Evolutionary conservation across 331 rosid species (phyloP), one percentile per base, ranked within the genome.

Genomic region (Ulmus americana): DNA sequence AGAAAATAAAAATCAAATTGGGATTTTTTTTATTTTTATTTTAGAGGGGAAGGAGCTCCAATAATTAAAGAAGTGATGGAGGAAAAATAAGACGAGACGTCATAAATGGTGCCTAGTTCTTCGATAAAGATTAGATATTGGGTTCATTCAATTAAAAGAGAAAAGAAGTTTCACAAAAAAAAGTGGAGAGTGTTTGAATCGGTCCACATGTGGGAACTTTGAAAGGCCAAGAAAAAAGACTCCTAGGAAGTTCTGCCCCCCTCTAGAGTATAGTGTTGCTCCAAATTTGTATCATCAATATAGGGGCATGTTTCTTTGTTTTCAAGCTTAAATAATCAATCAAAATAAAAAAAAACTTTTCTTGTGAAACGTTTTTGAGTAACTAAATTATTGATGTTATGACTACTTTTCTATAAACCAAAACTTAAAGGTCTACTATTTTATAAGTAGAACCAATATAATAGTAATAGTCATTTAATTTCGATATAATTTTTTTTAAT

Each of bases 21-120:
- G 35, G 35, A 28, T 7, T 16, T 58, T 5, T 58, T 38, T 57
- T 57, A 10, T 57, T 4, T 6, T 28, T 55, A 18, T 9, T 28
- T 57, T 38, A 38, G 39, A 44, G 38, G 62, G 43, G 59, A 16
- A 49, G 42, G 43, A 14, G 12, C 8, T 6, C 6, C 60, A 62
- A 75, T 57, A 49, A 63, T 75, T 75, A 50, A 35, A n/a, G 65
- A 62, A 55, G 49, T 56, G 67, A 45, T 67, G 63, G 45, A 50
- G n/a, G 5, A 65, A 40, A 39, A 50, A 53, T 59, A 18, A 43
- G 64, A 53, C 61, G 70, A 47, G 55, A 62, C 51, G 54, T 68
- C 50, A 39, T 40, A 38, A 10, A 51, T 65, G 69, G 45, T 20
- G 22, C 22, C 1, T 74, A 20, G 65, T 74, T 46, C 61, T 50